A percentile compares a stretch with the other conserved stretches of the same genome.
These are phyloP conservation scores for Volvariella surrecta DNA, from an alignment of 1,284 basidiomycete species.

Conservation along the genomic window DNA sequence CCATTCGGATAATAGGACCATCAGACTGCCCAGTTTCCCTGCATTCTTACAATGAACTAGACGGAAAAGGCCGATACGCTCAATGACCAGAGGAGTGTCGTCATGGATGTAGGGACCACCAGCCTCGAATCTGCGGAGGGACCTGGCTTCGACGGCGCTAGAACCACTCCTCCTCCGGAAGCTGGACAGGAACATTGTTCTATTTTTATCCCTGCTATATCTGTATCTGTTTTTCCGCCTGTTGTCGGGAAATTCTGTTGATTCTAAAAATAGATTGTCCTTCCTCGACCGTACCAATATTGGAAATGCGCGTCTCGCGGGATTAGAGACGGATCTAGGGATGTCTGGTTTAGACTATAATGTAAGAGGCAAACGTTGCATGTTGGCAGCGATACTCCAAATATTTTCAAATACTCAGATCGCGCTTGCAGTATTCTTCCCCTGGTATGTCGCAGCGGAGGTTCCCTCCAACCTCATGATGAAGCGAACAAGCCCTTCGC, in stretches of 20 bases:
- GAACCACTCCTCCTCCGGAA: slow-evolving; percentile 11
- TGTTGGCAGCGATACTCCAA: slow-evolving; percentile 30
- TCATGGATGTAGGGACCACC: no score
- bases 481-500: slow-evolving; percentile 39
- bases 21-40: no score
- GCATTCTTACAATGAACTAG: no score
- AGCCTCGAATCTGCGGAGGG: slow-evolving; percentile 6
- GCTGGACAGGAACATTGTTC: slow-evolving; percentile 20
- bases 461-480: slow-evolving; percentile 40
- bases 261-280: slow-evolving; percentile 7
- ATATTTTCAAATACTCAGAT: slow-evolving; percentile 11
- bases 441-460: slow-evolving; percentile 39
- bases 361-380: slow-evolving; percentile 31
- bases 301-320: slow-evolving; percentile 50
- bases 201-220: slow-evolving; percentile 19
- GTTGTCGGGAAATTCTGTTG: slow-evolving; percentile 1
- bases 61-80: no score
- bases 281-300: slow-evolving; percentile 39
- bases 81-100: no score
- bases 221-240: slow-evolving; percentile 11
- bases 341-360: slow-evolving; percentile 38
- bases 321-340: slow-evolving; percentile 38
- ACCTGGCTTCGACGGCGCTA: slow-evolving; percentile 12
- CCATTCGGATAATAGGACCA: no score
- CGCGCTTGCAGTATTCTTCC: neutral